phyloP scores from a whole-genome alignment of 257 asterid genomes.

The Primulina huaijiensis region DNA sequence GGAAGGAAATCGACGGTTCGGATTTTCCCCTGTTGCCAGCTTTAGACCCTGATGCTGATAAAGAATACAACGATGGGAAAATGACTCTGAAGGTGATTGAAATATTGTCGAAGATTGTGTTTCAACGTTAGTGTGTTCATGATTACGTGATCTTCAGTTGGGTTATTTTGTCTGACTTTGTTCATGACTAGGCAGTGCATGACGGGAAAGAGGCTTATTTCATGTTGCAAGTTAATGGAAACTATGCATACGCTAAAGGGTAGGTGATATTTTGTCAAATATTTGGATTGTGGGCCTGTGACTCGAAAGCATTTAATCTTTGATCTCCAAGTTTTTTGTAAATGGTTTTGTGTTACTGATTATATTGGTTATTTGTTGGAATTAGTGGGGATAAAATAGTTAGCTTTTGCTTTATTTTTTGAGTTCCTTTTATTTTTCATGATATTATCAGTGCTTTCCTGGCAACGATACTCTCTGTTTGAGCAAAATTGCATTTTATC shows the following conservation, averaged over 20 bases:
- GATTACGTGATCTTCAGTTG: background rate
- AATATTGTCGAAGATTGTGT: background rate
- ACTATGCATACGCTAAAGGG: slow-evolving; percentile 58
- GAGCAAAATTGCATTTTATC: no score
- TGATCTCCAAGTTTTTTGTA: background rate
- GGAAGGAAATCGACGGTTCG: slow-evolving; percentile 44
- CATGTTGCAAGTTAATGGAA: slow-evolving; percentile 58
- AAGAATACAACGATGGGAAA: slow-evolving; percentile 52
- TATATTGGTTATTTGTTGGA: background rate
- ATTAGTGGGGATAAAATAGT: slow-evolving; percentile 11
- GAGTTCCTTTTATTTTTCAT: slow-evolving; percentile 1
- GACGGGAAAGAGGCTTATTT: slow-evolving; percentile 58
- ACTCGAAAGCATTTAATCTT: background rate
- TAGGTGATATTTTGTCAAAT: slow-evolving; percentile 33
- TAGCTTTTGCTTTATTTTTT: slow-evolving; percentile 1
- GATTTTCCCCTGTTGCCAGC: slow-evolving; percentile 55
- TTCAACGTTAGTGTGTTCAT: background rate
- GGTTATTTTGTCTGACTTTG: slow-evolving; percentile 18
- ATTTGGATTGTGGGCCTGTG: no score
- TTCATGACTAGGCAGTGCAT: slow-evolving; percentile 45
- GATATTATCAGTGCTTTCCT: background rate
- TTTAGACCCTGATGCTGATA: slow-evolving; percentile 55
- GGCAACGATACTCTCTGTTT: background rate
- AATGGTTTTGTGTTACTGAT: background rate
- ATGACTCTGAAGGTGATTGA: slow-evolving; percentile 50